Conservation (phyloP, 805 yeast species). For the Myxozyma monticola region DNA sequence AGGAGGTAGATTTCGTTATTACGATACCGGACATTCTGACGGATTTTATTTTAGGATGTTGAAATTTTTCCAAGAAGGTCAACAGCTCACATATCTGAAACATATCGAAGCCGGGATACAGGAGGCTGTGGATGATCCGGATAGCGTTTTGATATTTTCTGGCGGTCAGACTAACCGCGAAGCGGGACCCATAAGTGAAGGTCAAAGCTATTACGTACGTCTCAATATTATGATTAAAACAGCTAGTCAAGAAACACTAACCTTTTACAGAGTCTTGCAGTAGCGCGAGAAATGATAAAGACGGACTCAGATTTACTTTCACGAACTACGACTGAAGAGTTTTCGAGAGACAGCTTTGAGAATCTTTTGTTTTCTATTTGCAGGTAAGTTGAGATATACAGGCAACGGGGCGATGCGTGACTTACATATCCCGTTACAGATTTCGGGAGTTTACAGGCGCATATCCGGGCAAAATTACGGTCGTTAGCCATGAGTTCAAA, state of each 20-base stretch:
- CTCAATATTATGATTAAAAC: conserved; percentile 38
- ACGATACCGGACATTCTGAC: background rate
- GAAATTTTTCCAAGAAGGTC: conserved; percentile 67
- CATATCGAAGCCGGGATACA: conserved; percentile 55
- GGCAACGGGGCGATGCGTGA: too few species aligned
- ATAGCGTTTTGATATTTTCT: conserved; percentile 47
- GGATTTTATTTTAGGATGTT: conserved; percentile 35
- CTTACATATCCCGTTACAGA: too few species aligned
- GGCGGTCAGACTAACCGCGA: conserved; percentile 72
- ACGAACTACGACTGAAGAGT: conserved; percentile 59
- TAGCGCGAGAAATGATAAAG: conserved; percentile 3
- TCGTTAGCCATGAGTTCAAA: conserved; percentile 78
- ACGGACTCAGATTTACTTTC: conserved; percentile 11
- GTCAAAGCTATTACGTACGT: conserved; percentile 35
- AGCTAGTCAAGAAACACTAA: background rate
- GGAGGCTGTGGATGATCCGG: conserved; percentile 38
- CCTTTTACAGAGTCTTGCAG: conserved; percentile 11
- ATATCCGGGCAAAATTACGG: conserved; percentile 55
- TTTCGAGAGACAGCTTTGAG: conserved; percentile 77
- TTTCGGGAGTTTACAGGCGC: conserved; percentile 46
- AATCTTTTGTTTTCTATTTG: conserved; percentile 61
- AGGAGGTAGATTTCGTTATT: background rate
- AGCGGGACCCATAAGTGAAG: conserved; percentile 60
- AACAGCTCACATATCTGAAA: conserved; percentile 62
- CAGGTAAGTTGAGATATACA: conserved; percentile 6